Percentiles rank a stretch among this genome's conserved stretches.
phyloP scores from a whole-genome alignment of 495 filamentous ascomycete species.

The Xylaria scruposa region DNA sequence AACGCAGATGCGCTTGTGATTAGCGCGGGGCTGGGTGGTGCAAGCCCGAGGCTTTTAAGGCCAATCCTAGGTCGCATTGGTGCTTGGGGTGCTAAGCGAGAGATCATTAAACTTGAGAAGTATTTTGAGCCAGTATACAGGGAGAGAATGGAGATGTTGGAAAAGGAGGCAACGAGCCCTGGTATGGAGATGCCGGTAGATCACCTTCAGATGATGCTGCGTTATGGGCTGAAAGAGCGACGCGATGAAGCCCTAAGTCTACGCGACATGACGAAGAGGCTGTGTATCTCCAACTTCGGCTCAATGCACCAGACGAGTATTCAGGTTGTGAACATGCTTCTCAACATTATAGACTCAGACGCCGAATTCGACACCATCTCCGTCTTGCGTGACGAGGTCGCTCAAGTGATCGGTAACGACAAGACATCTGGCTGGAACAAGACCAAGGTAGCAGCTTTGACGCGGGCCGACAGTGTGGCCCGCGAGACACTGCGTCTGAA shows the following conservation, averaged over 20 bases:
- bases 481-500: slow-evolving; percentile 50
- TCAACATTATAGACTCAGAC: slow-evolving; percentile 41
- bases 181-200: slow-evolving; percentile 37
- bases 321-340: slow-evolving; percentile 34
- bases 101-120: slow-evolving; percentile 30
- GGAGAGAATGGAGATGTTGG: slow-evolving; percentile 30
- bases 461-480: slow-evolving; percentile 45
- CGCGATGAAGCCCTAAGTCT: slow-evolving; percentile 41
- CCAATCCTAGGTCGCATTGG: slow-evolving; percentile 41
- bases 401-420: slow-evolving; percentile 25
- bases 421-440: slow-evolving; percentile 42
- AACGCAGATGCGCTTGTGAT: slow-evolving; percentile 37
- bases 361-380: slow-evolving; percentile 46
- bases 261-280: slow-evolving; percentile 38
- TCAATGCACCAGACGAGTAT: slow-evolving; percentile 40
- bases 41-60: slow-evolving; percentile 36
- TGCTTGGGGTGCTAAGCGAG: slow-evolving; percentile 13
- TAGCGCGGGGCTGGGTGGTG: slow-evolving; percentile 36
- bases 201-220: slow-evolving; percentile 48
- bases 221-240: slow-evolving; percentile 41
- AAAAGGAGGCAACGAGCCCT: slow-evolving; percentile 32
- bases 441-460: slow-evolving; percentile 42
- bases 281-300: slow-evolving; percentile 39
- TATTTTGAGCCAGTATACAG: slow-evolving; percentile 34
- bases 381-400: slow-evolving; percentile 43